Evolutionary conservation across 2,329 filamentous ascomycete species (phyloP).

Genomic region (Ophiostoma piceae): DNA sequence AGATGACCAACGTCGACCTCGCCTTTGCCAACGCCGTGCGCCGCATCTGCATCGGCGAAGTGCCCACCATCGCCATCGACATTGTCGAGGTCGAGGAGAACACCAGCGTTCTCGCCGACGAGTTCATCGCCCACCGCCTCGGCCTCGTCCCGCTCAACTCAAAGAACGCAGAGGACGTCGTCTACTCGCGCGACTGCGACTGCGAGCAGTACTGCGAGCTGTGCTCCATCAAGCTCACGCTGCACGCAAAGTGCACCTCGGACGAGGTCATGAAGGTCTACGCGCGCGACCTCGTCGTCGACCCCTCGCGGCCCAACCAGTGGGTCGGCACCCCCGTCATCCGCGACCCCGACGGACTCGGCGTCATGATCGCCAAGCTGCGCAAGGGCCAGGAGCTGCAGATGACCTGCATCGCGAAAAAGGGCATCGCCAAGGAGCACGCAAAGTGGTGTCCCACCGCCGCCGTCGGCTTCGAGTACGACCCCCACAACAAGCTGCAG

Average conservation of each 20-base stretch:
- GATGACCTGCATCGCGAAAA: constrained; percentile 90
- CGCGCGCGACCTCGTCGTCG: constrained; percentile 77
- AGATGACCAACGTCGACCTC: constrained; percentile 82
- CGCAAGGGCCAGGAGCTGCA: constrained; percentile 84
- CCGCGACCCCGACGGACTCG: constrained; percentile 72
- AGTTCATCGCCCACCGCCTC: constrained; percentile 89
- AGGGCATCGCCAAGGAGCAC: constrained; percentile 98
- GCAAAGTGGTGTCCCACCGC: constrained; percentile 94
- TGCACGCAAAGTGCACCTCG: constrained; percentile 79
- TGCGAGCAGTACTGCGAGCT: constrained; percentile 93
- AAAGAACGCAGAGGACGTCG: constrained; percentile 73
- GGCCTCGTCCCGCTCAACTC: constrained; percentile 85
- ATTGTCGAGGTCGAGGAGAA: constrained; percentile 89
- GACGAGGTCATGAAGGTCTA: constrained; percentile 93
- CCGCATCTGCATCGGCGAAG: constrained; percentile 85
- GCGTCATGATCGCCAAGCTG: constrained; percentile 84
- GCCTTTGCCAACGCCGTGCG: constrained; percentile 90
- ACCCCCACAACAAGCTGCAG: constrained; percentile 90
- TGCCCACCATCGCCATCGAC: constrained; percentile 91
- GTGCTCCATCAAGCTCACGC: constrained; percentile 77
- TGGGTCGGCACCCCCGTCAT: constrained; percentile 77
- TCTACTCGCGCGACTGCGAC: constrained; percentile 90
- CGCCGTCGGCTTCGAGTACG: constrained; percentile 95
- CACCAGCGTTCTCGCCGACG: constrained; percentile 91
- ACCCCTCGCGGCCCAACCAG: constrained; percentile 64